Base-by-base conservation (phyloP, 306 rosid genomes). In the Abrus precatorius region DNA sequence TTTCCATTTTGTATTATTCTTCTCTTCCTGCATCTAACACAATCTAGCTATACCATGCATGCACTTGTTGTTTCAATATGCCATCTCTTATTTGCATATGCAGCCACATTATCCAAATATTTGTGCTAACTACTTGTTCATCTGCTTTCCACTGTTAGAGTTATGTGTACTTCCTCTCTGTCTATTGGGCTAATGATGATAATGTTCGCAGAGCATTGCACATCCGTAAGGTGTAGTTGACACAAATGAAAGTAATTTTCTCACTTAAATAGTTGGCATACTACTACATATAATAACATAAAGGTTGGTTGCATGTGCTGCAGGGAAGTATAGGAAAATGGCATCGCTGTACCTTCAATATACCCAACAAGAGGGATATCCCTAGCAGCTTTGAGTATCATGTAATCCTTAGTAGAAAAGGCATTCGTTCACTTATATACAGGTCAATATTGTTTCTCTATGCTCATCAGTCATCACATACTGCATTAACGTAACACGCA, bases 241-340 rank as follows among this genome's bases (percentile, higher is more conserved):
- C 7, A 9, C 44, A 11, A 11, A 4, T 28, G 20, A 3, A 29
- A 5, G 57, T 40, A 9, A 7, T 47, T 41, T 44, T 3, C 3
- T 29, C 2, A 48, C 2, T 7, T 7, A 13, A 10, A 9, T 57
- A 8, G 6, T 7, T 32, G 30, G 47, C n/a, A 61, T 50, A 44
- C 48, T 4, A 6, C 7, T 9, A 45, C 20, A 52, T 13, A n/a
- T 9, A 30, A n/a, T 9, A 30, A 2, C 12, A 63, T 57, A 29
- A 32, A 67, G 32, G 60, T 32, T 44, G 56, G 56, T 5, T 52
- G 27, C 56, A 52, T 52, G 60, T 50, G 65, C 11, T 82, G 65
- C 79, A 94, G 97, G 94, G 90, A 86, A 91, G 74, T 66, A 84
- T 80, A 47, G 89, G 80, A 27, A 62, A 81, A 72, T 94, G 97